Evolutionary conservation across 2,329 filamentous ascomycete genomes (phyloP), one percentile per base, ranked within the genome.

Genomic region (Paecilomyces fulvus): DNA sequence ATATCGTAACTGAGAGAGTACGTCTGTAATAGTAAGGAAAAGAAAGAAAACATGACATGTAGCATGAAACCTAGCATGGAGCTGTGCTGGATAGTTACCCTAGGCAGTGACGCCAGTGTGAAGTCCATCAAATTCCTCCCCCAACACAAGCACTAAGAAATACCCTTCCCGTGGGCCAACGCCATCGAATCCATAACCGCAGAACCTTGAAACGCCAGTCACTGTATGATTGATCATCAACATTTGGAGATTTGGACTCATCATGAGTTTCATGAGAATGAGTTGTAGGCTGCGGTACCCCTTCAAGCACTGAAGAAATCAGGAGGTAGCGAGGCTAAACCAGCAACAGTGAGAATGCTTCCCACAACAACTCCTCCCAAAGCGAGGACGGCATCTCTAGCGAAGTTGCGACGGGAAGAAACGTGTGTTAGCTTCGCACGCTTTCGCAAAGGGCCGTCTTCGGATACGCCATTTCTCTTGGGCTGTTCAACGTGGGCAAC

Each of bases 271-370:
- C n/a, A 43, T 43, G 14, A 17, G 20, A 43, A 43, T 43, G 14
- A 17, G 37, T n/a, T 43, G 25, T 28, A 5, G 21, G 21, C 21
- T 21, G 21, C 3, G 21, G 21, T 21, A 21, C 50, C 30, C 28
- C 14, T 37, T 61, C 63, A 75, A 43, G 7, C 21, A 49, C 17
- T 49, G 61, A 77, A 77, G 60, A 70, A 77, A 53, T 76, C 73
- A 5, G 70, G 64, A 8, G 75, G 75, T 12, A 78, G 66, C 23
- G 74, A 67, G 11, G 74, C 73, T 49, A 78, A 65, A 17, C 70
- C 63, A 48, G 70, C 66, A 46, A 77, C 67, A 14, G 73, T 73
- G 21, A 74, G 70, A 31, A 77, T 63, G 5, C 73, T 70, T 52
- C 75, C 75, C 49, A 75, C 66, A 14, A 75, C 57, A 33, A 73